Conservation (phyloP, 345 rosid genomes). For the Citrus sp. region DNA sequence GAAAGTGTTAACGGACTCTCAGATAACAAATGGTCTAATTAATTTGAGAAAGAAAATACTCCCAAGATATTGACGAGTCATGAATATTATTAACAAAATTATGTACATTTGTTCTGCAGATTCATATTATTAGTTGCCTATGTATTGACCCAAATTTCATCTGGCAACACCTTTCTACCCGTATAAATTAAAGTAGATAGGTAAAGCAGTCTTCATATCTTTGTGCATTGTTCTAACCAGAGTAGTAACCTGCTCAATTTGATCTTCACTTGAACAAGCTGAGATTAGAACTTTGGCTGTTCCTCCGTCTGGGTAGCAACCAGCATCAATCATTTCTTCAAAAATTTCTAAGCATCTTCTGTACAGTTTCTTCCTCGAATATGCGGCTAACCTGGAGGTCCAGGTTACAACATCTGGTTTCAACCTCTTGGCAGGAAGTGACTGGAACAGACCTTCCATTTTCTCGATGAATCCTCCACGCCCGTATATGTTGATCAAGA, state of each 20-base stretch:
- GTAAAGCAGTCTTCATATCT: slow-evolving; percentile 36
- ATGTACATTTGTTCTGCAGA: neutral
- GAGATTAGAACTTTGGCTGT: slow-evolving; percentile 82
- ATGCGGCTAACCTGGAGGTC: slow-evolving; percentile 81
- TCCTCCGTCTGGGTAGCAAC: slow-evolving; percentile 81
- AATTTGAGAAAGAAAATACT: too few species aligned
- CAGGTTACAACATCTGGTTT: slow-evolving; percentile 85
- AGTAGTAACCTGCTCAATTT: slow-evolving; percentile 68
- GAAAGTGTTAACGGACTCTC: too few species aligned
- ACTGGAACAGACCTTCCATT: slow-evolving; percentile 56
- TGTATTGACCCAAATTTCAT: neutral
- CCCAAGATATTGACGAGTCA: neutral
- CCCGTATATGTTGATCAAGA: slow-evolving; percentile 76
- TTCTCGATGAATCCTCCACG: slow-evolving; percentile 69
- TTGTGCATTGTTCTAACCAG: slow-evolving; percentile 82
- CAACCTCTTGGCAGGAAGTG: slow-evolving; percentile 37
- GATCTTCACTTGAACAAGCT: slow-evolving; percentile 75
- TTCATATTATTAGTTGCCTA: neutral
- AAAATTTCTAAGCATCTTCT: slow-evolving; percentile 67
- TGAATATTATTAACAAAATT: neutral
- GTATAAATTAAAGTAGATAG: slow-evolving; percentile 19
- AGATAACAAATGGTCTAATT: too few species aligned
- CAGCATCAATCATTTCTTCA: slow-evolving; percentile 87
- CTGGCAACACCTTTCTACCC: neutral
- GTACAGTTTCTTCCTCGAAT: slow-evolving; percentile 79